Evolutionary conservation across 495 filamentous ascomycete species (phyloP).

Genomic region (Immersiella caudata): DNA sequence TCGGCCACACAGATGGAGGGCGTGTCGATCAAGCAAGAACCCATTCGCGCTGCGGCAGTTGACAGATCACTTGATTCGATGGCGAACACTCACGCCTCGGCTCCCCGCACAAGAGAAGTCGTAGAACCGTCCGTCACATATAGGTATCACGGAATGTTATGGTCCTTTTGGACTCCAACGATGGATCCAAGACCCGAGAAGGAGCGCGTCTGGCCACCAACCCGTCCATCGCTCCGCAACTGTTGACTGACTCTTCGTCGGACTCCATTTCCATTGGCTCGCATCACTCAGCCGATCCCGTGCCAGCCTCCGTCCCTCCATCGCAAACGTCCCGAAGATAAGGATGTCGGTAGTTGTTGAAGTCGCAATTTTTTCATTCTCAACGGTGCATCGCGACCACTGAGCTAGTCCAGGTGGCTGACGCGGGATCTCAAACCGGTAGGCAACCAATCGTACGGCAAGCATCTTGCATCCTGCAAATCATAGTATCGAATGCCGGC

Average conservation of each 20-base stretch:
- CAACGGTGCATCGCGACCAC: no score
- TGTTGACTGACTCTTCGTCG: background rate
- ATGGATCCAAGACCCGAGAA: background rate
- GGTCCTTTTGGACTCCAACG: background rate
- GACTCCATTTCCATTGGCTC: background rate
- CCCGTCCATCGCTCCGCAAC: background rate
- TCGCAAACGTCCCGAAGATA: background rate
- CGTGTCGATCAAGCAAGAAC: background rate
- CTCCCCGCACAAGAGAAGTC: background rate
- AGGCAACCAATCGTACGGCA: background rate
- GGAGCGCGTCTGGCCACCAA: background rate
- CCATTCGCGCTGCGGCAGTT: background rate
- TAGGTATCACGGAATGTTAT: background rate
- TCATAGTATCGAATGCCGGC: background rate
- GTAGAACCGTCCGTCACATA: background rate
- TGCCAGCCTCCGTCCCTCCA: background rate
- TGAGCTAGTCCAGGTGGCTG: background rate
- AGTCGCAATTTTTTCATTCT: background rate
- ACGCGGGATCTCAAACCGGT: background rate
- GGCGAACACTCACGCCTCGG: background rate
- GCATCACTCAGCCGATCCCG: background rate
- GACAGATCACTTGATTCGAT: background rate
- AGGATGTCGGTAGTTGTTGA: slow-evolving; percentile 11
- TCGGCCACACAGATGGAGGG: no score
- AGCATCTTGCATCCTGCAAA: background rate